A percentile compares a stretch with the other conserved stretches of the same genome.
Evolutionary conservation across 140 eudicot genomes (phyloP).

Genomic region (Stevia rebaudiana): DNA sequence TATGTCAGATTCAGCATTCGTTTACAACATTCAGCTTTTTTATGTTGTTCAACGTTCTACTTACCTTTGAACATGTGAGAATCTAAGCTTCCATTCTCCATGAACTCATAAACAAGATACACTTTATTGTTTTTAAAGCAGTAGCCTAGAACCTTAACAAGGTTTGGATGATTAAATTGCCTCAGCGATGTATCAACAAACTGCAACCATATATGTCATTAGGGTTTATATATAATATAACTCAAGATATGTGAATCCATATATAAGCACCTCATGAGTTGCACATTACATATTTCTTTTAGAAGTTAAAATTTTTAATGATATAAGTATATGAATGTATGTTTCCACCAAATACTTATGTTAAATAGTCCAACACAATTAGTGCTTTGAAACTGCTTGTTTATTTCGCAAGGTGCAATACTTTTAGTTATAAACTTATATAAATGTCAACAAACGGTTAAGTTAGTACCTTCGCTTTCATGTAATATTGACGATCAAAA

Average conservation of each 20-base stretch:
- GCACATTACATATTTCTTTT: no score
- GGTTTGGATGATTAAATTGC: background rate
- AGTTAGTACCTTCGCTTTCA: background rate
- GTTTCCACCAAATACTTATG: no score
- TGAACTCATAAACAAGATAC: background rate
- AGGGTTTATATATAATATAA: background rate
- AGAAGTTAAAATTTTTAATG: no score
- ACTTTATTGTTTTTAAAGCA: background rate
- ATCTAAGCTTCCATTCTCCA: no score
- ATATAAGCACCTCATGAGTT: no score
- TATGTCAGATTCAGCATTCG: no score
- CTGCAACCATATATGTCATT: background rate
- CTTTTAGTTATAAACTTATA: background rate
- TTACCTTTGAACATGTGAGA: background rate
- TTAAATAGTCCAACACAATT: no score
- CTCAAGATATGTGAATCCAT: no score
- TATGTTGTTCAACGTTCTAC: background rate
- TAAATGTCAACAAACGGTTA: background rate
- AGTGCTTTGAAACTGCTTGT: no score
- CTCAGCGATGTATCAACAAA: background rate
- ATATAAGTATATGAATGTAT: no score
- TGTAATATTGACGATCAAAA: background rate
- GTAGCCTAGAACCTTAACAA: slow-evolving; percentile 7
- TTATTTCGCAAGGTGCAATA: no score
- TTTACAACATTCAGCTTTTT: background rate